These are phyloP conservation scores for Saccharomyces eubayanus DNA, from an alignment of 805 yeast species.

Conservation along the genomic window DNA sequence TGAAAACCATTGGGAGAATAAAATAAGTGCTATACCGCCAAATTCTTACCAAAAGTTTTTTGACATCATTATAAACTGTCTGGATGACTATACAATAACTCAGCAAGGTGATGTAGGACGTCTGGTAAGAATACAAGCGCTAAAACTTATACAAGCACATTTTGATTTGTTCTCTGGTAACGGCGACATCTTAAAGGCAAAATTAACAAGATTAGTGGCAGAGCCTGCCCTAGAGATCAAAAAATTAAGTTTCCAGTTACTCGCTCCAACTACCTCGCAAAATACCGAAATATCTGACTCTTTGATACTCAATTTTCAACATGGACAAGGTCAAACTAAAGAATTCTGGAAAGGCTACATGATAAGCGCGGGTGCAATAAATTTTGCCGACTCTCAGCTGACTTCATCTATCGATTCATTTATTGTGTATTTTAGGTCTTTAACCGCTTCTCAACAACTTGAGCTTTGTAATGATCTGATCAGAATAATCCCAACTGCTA, in stretches of 20 bases:
- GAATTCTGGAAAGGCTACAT: conserved; percentile 51
- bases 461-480: conserved; percentile 15
- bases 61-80: conserved; percentile 25
- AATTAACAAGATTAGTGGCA: conserved; percentile 47
- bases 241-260: neutral
- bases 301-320: conserved; percentile 8
- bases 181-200: conserved; percentile 20
- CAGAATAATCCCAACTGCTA: conserved; percentile 16
- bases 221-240: conserved; percentile 53
- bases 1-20: neutral
- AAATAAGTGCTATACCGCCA: neutral
- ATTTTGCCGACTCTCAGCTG: conserved; percentile 41
- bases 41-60: neutral
- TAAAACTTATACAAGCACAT: conserved; percentile 34
- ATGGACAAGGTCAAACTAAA: conserved; percentile 7
- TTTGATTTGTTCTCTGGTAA: neutral
- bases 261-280: conserved; percentile 1
- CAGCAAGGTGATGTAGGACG: conserved; percentile 91
- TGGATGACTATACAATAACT: conserved; percentile 73
- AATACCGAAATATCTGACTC: conserved; percentile 1
- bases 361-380: conserved; percentile 49
- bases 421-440: conserved; percentile 23
- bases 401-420: conserved; percentile 37
- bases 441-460: conserved; percentile 4
- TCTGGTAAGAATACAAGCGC: conserved; percentile 48